phyloP scores from a whole-genome alignment of 139 green algal genomes.

The Chlamydomonas sp. region DNA sequence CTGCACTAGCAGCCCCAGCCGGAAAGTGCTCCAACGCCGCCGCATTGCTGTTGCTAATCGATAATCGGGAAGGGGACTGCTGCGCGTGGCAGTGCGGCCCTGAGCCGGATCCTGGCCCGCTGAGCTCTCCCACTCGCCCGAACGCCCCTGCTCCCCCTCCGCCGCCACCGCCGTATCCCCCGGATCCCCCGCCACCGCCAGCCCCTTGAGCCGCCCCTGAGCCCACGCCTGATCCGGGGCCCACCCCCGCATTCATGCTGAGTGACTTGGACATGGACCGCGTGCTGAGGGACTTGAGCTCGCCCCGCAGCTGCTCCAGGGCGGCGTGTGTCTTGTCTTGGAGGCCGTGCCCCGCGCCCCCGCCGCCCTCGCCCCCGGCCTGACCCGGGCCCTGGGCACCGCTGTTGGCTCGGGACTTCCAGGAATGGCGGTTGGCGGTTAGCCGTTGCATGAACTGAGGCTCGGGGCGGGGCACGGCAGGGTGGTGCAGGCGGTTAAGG shows the following conservation, averaged over 20 bases:
- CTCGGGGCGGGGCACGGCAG: too few species aligned
- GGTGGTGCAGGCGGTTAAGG: too few species aligned
- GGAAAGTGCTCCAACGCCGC: too few species aligned
- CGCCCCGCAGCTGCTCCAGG: constrained; percentile 19
- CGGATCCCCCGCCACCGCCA: too few species aligned
- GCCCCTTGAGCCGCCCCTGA: too few species aligned
- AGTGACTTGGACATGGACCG: not conserved
- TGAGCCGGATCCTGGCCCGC: not conserved
- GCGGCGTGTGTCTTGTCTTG: constrained; percentile 33
- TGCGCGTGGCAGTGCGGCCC: not conserved
- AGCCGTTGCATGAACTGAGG: constrained; percentile 23
- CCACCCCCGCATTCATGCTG: too few species aligned
- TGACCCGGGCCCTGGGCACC: too few species aligned
- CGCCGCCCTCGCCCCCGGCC: not conserved
- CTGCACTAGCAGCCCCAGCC: too few species aligned
- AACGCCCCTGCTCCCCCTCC: not conserved
- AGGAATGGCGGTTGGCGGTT: not conserved
- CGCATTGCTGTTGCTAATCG: not conserved
- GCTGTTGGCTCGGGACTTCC: not conserved
- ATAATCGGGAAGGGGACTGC: constrained; percentile 7
- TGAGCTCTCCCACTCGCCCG: too few species aligned
- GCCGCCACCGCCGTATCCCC: not conserved
- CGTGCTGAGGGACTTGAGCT: constrained; percentile 8
- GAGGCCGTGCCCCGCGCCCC: not conserved
- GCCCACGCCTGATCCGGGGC: too few species aligned